Base-by-base conservation (phyloP, 495 filamentous ascomycete genomes). In the Podospora comata region DNA sequence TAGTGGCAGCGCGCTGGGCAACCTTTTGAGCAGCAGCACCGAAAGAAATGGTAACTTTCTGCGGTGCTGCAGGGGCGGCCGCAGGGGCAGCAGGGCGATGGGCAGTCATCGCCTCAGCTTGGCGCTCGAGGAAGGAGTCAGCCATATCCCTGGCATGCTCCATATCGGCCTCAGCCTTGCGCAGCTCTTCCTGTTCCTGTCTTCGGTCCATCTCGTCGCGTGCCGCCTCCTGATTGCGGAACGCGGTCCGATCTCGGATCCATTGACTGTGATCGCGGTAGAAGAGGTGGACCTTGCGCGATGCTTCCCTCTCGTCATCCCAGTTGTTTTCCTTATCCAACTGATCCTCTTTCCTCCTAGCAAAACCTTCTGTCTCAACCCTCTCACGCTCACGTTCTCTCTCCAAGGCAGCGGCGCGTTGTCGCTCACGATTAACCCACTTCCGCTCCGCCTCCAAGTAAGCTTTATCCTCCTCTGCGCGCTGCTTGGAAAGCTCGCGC, bases 21-120 rank as follows among this genome's bases (percentile, higher is more conserved):
- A 90, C 92, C 76, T 92, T 90, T 67, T 90, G 87, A 0, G 94
- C 94, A 0, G 92, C 92, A 4, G 92, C 91, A 65, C 93, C 93
- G 54, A 99, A 90, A 1, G 93, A 96, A 39, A 99, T 85, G 80
- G 96, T 97, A 87, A 99, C 96, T 61, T 90, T 91, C 76, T 93
- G 89, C 0, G 92, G 90, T 70, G 94, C 92, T 0, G 78, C 70
- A n/a, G 82, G 79, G 32, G 76, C 74, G 32, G 76, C 74, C 0
- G 75, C 76, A 9, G 89, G 88, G 39, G 85, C 82, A 70, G 88
- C 82, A 48, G 39, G 39, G 15, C 39, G 39, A 48, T 48, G 7
- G 39, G 13, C 39, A 74, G 91, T 90, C 76, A 97, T 84, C 74
- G 97, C 94, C 73, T 92, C 86, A 0, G 92, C 93, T 77, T 96